Conservation (phyloP, 768 basidiomycete species). For the Neoboletus subvelutipes region DNA sequence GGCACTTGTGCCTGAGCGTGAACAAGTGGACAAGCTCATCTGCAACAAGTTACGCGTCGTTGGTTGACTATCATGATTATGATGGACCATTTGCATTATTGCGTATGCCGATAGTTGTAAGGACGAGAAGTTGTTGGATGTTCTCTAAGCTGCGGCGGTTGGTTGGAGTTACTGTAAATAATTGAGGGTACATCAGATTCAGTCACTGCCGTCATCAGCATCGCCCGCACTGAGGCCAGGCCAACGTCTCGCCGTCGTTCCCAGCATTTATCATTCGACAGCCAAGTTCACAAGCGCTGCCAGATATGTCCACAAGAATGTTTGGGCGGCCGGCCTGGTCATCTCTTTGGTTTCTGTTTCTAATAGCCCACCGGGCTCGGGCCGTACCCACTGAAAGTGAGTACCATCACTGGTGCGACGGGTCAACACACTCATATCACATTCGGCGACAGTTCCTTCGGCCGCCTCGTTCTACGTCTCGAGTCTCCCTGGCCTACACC, state of each 20-base stretch:
- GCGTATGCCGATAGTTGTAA: neutral
- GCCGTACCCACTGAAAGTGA: conserved; percentile 44
- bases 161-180: neutral
- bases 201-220: conserved; percentile 1
- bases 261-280: neutral
- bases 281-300: neutral
- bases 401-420: conserved; percentile 1
- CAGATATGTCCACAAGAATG: conserved; percentile 6
- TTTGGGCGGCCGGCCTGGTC: conserved; percentile 12
- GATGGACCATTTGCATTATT: neutral
- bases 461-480: conserved; percentile 85
- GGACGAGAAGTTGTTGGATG: neutral
- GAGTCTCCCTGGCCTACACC: conserved; percentile 71
- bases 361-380: conserved; percentile 6
- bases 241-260: neutral
- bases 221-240: neutral
- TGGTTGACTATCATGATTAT: neutral
- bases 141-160: neutral
- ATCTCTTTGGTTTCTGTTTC: conserved; percentile 16
- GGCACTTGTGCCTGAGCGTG: neutral
- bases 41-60: neutral
- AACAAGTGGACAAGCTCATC: neutral
- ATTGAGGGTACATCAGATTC: neutral
- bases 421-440: neutral
- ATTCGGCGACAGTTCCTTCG: conserved; percentile 54